phyloP scores from a whole-genome alignment of 345 rosid genomes.

The Raphanus raphanistrum region DNA sequence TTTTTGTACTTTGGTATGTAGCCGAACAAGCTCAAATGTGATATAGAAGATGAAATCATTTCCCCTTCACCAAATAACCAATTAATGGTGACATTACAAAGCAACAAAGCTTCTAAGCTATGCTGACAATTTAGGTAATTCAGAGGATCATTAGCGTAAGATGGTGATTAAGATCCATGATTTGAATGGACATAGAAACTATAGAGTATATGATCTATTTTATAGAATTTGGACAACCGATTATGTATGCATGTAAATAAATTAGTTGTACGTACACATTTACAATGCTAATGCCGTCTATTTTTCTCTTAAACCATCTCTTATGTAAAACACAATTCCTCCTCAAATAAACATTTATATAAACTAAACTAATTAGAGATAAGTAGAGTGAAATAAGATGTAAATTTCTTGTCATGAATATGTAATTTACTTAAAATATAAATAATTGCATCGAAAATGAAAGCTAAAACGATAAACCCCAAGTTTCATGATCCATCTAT shows the following conservation, averaged over 20 bases:
- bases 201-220: not conserved
- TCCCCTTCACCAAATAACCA: not conserved
- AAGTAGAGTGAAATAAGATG: not conserved
- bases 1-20: slow-evolving; percentile 14
- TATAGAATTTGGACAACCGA: not conserved
- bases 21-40: not conserved
- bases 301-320: no score
- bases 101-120: not conserved
- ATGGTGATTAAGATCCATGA: not conserved
- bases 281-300: not conserved
- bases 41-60: not conserved
- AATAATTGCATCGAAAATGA: not conserved
- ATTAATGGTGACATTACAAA: not conserved
- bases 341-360: no score
- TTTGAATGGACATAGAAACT: not conserved
- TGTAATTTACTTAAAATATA: not conserved
- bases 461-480: not conserved
- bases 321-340: no score
- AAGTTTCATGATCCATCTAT: slow-evolving; percentile 30
- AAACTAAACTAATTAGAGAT: no score
- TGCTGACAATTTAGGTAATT: not conserved
- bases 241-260: not conserved
- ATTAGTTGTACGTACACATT: not conserved
- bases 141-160: not conserved
- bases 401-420: not conserved